Conservation (phyloP, 441 rosid species). For the Sinapis alba region DNA sequence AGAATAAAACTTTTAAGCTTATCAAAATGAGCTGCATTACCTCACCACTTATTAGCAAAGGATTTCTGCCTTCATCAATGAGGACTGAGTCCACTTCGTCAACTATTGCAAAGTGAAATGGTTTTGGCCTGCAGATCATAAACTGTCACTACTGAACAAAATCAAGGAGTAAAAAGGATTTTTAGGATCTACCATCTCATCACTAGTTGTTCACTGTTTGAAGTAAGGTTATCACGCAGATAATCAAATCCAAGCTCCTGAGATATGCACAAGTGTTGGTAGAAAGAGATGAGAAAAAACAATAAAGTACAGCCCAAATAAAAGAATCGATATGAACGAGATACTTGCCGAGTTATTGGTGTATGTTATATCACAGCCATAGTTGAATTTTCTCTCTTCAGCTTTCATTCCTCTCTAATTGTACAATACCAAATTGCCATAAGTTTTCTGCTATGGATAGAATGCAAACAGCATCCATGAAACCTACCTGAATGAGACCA, state of each 20-base stretch:
- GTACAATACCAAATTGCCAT: constrained; percentile 22
- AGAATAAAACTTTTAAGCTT: constrained; percentile 5
- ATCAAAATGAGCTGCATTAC: constrained; percentile 47
- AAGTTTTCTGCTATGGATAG: constrained; percentile 8
- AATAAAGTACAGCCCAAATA: neutral
- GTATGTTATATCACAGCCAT: constrained; percentile 89
- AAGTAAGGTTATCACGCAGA: constrained; percentile 93
- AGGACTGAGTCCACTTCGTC: constrained; percentile 99
- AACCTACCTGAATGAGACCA: constrained; percentile 89
- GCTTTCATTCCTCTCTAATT: constrained; percentile 82
- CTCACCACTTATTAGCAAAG: constrained; percentile 96
- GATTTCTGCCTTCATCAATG: constrained; percentile 98
- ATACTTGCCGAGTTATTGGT: constrained; percentile 85
- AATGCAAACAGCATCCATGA: neutral
- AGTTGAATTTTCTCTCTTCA: constrained; percentile 79
- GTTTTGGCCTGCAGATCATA: constrained; percentile 78
- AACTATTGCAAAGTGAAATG: constrained; percentile 95
- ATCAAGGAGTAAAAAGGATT: constrained; percentile 26
- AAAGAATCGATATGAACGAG: constrained; percentile 21
- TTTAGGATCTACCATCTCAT: constrained; percentile 82
- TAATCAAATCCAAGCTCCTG: constrained; percentile 99
- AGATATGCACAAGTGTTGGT: constrained; percentile 35
- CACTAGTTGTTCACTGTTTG: constrained; percentile 80
- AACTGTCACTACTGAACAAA: constrained; percentile 25
- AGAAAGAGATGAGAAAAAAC: constrained; percentile 17